Evolutionary conservation across 2,329 filamentous ascomycete species (phyloP).

Genomic region (Colletotrichum simmondsii): DNA sequence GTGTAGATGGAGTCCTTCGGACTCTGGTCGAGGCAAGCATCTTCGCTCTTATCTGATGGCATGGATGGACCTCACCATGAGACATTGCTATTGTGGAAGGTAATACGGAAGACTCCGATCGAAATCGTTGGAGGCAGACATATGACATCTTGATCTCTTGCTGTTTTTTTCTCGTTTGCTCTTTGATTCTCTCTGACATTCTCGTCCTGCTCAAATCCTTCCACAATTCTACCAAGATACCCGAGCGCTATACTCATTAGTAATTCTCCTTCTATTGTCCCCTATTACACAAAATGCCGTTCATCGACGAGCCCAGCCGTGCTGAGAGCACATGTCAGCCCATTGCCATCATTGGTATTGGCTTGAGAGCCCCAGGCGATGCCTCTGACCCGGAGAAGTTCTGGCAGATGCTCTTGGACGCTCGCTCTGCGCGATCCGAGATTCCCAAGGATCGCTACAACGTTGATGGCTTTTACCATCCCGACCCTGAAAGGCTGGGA

Average conservation of each 20-base stretch:
- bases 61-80: background rate
- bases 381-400: slow-evolving; percentile 46
- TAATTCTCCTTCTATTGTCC: slow-evolving; percentile 11
- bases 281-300: slow-evolving; percentile 2
- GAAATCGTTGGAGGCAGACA: background rate
- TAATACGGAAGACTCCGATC: background rate
- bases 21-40: background rate
- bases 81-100: background rate
- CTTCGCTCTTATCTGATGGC: background rate
- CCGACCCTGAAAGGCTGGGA: slow-evolving; percentile 34
- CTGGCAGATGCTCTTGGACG: slow-evolving; percentile 45
- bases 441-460: slow-evolving; percentile 38
- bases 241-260: background rate
- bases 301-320: slow-evolving; percentile 19
- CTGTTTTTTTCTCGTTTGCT: background rate
- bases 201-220: background rate
- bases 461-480: slow-evolving; percentile 39
- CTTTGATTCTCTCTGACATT: background rate
- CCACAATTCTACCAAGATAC: slow-evolving; percentile 6
- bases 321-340: slow-evolving; percentile 36
- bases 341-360: slow-evolving; percentile 53
- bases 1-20: slow-evolving; percentile 2
- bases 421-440: slow-evolving; percentile 27
- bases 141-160: background rate
- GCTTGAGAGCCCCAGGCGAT: slow-evolving; percentile 51